Evolutionary conservation across 2,329 filamentous ascomycete species (phyloP), one percentile per base, ranked within the genome.

Genomic region (Penicillium sp.): DNA sequence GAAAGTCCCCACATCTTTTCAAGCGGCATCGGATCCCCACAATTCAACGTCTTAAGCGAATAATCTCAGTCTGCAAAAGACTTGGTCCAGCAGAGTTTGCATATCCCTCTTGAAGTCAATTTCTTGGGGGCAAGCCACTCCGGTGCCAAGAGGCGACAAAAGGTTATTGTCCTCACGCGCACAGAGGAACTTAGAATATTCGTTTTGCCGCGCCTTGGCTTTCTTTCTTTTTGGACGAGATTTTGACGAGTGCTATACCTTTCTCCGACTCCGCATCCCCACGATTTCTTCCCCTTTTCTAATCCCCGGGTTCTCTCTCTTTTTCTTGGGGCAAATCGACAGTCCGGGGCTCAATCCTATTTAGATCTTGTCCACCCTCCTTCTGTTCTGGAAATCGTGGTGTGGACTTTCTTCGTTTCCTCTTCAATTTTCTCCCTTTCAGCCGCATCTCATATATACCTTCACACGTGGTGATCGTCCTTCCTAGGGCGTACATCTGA

Each of bases 241-340:
- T 41, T 49, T 53, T 23, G 21, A 18, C 21, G n/a, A 37, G 58
- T 37, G 56, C 52, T 63, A 62, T 62, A 59, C 53, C 44, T 56
- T 63, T 63, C 60, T 62, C 60, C 57, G 59, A 53, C 44, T 55
- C 46, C 59, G 52, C 56, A 55, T 58, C 46, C 57, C 47, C 59
- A 58, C 51, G 54, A 41, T 58, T 50, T 46, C 40, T 50, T 51
- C 56, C 52, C 55, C 51, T 29, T 44, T 45, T 38, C n/a, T 46
- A 29, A 32, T 52, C 60, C 63, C 61, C 59, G 42, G 61, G 60
- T 60, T 60, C 52, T 46, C 34, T 38, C 52, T 52, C 37, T 54
- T 54, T 42, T 46, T 42, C 41, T 40, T 47, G 29, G 46, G 34
- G 49, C 48, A 41, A 46, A 44, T 35, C 29, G 29, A 37, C 49